Base-by-base conservation (phyloP, 352 stramenopile genomes). In the Globisporangium nagaii region DNA sequence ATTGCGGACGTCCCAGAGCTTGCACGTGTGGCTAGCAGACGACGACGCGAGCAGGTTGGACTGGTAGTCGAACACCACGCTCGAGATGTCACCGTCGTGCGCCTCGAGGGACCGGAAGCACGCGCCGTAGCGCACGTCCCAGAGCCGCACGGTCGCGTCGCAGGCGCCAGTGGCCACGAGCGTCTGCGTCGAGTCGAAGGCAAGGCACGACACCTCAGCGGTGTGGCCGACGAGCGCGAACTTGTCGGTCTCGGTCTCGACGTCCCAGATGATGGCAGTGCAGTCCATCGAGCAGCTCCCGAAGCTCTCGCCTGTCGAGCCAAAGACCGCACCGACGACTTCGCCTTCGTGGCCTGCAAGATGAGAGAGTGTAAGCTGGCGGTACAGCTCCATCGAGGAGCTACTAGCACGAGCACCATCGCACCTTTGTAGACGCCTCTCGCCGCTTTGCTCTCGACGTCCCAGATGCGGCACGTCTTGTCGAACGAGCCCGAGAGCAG, bases 401-500 rank as follows among this genome's bases (percentile, higher is more conserved):
- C n/a, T n/a, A n/a, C n/a, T n/a, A n/a, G n/a, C n/a, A 15, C 25
- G 35, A 15, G 13, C n/a, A 28, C 40, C 19, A 20, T 22, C n/a
- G 12, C 8, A 62, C 55, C 55, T 27, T 49, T 41, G 44, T 83
- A 88, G 4, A 85, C 58, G 10, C 75, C 79, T 58, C 65, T 67
- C 17, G 42, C 36, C 0, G 43, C 40, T 15, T 65, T 61, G 6
- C 45, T 69, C 9, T 66, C 28, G 12, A 82, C 63, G 54, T 90
- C 68, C 79, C 82, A 92, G 35, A 92, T 46, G 3, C 82, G 71
- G 41, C 79, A 90, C 4, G 77, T 88, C 63, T 86, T 88, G 65
- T 92, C 82, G 44, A 90, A 92, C 19, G 82, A 90, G 3, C 82
- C 82, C 0, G 79, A 89, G 15, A 88, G 56, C 27, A 88, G 58